Evolutionary conservation across 176 grass and related monocot species (phyloP).

Genomic region (Leersia perrieri): DNA sequence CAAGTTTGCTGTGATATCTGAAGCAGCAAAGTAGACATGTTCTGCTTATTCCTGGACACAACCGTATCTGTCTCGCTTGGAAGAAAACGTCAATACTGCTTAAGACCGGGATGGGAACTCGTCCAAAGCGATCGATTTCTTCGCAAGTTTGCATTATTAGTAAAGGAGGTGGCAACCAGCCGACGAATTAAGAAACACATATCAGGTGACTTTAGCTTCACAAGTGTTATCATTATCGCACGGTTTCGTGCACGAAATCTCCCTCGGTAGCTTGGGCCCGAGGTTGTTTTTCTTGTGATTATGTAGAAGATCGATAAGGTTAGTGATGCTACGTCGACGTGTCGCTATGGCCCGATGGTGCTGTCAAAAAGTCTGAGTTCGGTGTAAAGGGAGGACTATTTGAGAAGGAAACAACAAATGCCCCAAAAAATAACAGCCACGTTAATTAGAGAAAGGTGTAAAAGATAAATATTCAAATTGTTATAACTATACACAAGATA

Average conservation of each 20-base stretch:
- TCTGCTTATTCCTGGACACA: background rate
- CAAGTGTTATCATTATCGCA: background rate
- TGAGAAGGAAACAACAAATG: background rate
- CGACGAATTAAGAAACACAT: constrained; percentile 3
- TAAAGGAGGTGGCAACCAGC: background rate
- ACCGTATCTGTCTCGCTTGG: no score
- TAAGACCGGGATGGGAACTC: background rate
- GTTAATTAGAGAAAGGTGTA: no score
- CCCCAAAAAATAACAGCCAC: background rate
- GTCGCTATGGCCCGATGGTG: background rate
- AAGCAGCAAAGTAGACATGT: background rate
- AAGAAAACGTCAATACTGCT: background rate
- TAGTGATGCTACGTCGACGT: background rate
- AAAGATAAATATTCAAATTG: no score
- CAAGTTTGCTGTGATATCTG: background rate
- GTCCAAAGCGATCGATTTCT: background rate
- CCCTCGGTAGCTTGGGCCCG: background rate
- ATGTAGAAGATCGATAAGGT: background rate
- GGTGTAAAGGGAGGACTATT: background rate
- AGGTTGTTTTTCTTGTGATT: background rate
- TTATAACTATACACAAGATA: no score
- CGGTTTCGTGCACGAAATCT: constrained; percentile 37
- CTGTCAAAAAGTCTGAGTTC: background rate
- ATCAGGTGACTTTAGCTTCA: background rate
- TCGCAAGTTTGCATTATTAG: background rate